These are phyloP conservation scores for Thalassiosira oceanica DNA, from an alignment of 352 stramenopile genomes.

Conservation along the genomic window DNA sequence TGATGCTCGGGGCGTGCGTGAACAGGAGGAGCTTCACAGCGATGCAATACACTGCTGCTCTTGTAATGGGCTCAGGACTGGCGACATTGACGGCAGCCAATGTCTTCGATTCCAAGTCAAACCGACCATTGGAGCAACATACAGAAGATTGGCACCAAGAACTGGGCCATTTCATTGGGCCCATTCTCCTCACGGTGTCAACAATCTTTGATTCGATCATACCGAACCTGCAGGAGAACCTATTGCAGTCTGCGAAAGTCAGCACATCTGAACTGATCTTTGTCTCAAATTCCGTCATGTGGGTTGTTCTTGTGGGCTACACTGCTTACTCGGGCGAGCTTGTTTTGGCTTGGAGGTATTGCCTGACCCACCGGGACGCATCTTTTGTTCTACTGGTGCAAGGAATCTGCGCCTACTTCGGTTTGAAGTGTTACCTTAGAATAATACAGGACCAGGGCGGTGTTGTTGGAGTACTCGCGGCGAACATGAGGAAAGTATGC, in stretches of 20 bases:
- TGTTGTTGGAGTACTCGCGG: constrained; percentile 40
- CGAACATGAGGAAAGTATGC: constrained; percentile 46
- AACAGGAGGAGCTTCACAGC: constrained; percentile 29
- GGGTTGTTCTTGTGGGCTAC: constrained; percentile 35
- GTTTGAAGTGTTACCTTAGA: constrained; percentile 41
- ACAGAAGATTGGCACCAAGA: constrained; percentile 1
- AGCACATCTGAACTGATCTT: constrained; percentile 50
- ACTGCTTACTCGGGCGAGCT: constrained; percentile 44
- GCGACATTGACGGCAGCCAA: constrained; percentile 44
- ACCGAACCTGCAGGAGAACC: constrained; percentile 54
- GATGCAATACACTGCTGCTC: constrained; percentile 43
- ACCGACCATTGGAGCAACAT: not conserved
- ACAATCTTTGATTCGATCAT: constrained; percentile 53
- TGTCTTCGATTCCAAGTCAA: constrained; percentile 12
- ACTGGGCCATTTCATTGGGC: constrained; percentile 31
- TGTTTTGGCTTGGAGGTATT: constrained; percentile 26
- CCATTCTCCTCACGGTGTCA: constrained; percentile 32
- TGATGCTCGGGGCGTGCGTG: constrained; percentile 38
- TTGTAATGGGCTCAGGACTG: constrained; percentile 49
- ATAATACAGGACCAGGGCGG: constrained; percentile 50
- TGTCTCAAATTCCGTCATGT: constrained; percentile 45
- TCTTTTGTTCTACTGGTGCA: constrained; percentile 23
- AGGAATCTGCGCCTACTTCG: constrained; percentile 40
- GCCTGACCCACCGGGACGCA: constrained; percentile 21
- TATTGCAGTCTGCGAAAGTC: constrained; percentile 40